phyloP scores from a whole-genome alignment of 2,329 filamentous ascomycete species.

The Trichoderma atroviride region DNA sequence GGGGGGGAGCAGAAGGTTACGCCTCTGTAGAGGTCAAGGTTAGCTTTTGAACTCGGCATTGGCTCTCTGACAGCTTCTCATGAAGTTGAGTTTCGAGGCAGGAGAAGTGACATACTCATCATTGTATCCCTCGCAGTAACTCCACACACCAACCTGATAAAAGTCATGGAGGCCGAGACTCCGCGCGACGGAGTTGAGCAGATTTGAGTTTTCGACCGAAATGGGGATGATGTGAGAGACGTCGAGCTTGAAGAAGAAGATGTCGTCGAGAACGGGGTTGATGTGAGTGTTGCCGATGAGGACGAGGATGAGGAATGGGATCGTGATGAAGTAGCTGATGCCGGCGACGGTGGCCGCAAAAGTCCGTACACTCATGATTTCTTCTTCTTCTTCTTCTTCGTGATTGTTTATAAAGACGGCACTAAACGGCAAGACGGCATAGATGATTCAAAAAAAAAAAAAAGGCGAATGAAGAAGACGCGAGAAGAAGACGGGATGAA shows the following conservation, averaged over 20 bases:
- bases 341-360: slow-evolving; percentile 67
- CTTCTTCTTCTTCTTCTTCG: background rate
- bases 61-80: background rate
- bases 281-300: slow-evolving; percentile 74
- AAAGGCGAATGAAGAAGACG: background rate
- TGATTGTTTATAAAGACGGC: background rate
- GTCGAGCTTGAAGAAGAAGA: slow-evolving; percentile 85
- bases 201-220: slow-evolving; percentile 67
- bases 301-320: slow-evolving; percentile 78
- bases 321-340: slow-evolving; percentile 71
- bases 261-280: slow-evolving; percentile 63
- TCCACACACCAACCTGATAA: slow-evolving; percentile 91
- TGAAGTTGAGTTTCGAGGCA: background rate
- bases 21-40: slow-evolving; percentile 49
- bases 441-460: background rate
- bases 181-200: slow-evolving; percentile 86
- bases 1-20: slow-evolving; percentile 74
- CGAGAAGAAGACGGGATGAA: background rate
- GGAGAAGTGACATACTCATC: slow-evolving; percentile 50
- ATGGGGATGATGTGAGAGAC: slow-evolving; percentile 79
- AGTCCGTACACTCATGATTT: slow-evolving; percentile 45
- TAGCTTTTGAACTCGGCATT: background rate
- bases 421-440: background rate
- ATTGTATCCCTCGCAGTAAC: slow-evolving; percentile 84
- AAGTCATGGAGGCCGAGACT: slow-evolving; percentile 90